These are phyloP conservation scores for Acanthamoeba lenticulata DNA, from an alignment of 208 protist species.

Conservation along the genomic window DNA sequence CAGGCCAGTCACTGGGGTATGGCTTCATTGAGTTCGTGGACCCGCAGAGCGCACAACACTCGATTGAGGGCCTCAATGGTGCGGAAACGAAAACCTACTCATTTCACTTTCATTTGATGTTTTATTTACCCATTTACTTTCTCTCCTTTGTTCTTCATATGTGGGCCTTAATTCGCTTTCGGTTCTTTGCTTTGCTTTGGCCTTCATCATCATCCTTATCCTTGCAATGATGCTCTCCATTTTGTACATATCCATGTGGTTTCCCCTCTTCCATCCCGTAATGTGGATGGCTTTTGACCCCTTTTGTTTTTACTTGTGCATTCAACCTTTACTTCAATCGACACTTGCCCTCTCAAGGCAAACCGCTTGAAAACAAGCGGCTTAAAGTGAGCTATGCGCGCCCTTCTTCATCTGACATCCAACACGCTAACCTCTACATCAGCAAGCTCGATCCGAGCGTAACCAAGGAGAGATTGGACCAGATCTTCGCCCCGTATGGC, in stretches of 20 bases:
- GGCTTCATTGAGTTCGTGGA: slow-evolving; percentile 75
- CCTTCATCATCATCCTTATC: background rate
- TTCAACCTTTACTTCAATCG: background rate
- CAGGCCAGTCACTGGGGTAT: slow-evolving; percentile 67
- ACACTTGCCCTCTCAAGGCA: no score
- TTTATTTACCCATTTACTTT: no score
- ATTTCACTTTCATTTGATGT: background rate
- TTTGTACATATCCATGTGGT: background rate
- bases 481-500: slow-evolving; percentile 76
- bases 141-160: background rate
- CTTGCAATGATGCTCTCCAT: background rate
- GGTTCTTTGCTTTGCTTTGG: background rate
- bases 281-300: background rate
- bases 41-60: background rate
- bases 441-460: slow-evolving; percentile 71
- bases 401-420: slow-evolving; percentile 62
- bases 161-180: background rate
- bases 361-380: slow-evolving; percentile 66
- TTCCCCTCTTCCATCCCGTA: no score
- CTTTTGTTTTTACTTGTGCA: background rate
- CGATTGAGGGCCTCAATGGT: slow-evolving; percentile 74
- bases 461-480: slow-evolving; percentile 66
- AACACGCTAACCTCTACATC: slow-evolving; percentile 77
- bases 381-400: slow-evolving; percentile 73
- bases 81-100: background rate